Conservation (phyloP, 305 asterid genomes). For the Rubia balearica region DNA sequence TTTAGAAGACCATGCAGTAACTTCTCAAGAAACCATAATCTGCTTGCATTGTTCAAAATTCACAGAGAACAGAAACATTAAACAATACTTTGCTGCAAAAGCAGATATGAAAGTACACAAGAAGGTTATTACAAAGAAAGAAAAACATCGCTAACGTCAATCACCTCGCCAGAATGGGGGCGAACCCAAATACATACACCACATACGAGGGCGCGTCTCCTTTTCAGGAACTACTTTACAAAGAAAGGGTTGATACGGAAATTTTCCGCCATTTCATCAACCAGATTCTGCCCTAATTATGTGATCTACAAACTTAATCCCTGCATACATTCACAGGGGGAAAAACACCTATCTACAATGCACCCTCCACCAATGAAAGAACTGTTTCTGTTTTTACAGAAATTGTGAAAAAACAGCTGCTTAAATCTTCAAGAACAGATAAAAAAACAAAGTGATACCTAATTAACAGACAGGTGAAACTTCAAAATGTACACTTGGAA, state of each 20-base stretch:
- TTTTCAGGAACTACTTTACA: background rate
- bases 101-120: no score
- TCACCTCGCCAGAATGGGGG: conserved; percentile 20
- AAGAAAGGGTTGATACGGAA: conserved; percentile 6
- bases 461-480: background rate
- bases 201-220: background rate
- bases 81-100: no score
- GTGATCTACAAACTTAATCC: conserved; percentile 9
- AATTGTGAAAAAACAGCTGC: background rate
- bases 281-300: conserved; percentile 6
- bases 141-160: background rate
- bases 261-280: background rate
- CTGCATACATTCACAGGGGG: conserved; percentile 1
- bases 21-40: background rate
- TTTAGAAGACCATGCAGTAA: no score
- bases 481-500: conserved; percentile 24
- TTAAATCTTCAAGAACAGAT: background rate
- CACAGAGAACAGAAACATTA: background rate
- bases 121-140: background rate
- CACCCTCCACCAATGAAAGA: background rate
- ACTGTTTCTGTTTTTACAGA: conserved; percentile 2
- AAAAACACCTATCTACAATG: conserved; percentile 4
- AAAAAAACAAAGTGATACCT: conserved; percentile 1
- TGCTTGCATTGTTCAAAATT: background rate
- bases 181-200: conserved; percentile 13